These are phyloP conservation scores for Venturia effusa DNA, from an alignment of 2,329 filamentous ascomycete species.

Conservation along the genomic window DNA sequence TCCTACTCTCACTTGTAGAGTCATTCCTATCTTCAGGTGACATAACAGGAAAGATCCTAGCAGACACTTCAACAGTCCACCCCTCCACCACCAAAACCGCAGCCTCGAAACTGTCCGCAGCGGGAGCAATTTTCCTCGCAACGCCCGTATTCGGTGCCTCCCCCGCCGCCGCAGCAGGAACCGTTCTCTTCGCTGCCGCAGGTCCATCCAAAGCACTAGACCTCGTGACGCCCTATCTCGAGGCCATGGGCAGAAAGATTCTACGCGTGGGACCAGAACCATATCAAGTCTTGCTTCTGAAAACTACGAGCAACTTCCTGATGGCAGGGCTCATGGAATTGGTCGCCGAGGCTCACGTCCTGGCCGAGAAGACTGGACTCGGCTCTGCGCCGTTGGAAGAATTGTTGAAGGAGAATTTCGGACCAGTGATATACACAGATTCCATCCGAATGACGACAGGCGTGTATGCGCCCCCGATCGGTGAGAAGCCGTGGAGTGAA, in stretches of 20 bases:
- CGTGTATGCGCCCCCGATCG: slow-evolving; percentile 18
- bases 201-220: slow-evolving; percentile 28
- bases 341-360: slow-evolving; percentile 38
- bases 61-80: not conserved
- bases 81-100: slow-evolving; percentile 12
- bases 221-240: slow-evolving; percentile 28
- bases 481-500: slow-evolving; percentile 35
- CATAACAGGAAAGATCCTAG: slow-evolving; percentile 16
- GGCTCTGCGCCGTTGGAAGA: slow-evolving; percentile 31
- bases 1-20: slow-evolving; percentile 24
- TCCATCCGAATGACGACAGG: slow-evolving; percentile 20
- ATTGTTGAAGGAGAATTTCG: slow-evolving; percentile 28
- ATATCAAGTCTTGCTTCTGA: slow-evolving; percentile 35
- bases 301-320: slow-evolving; percentile 40
- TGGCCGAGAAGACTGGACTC: slow-evolving; percentile 37
- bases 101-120: slow-evolving; percentile 19
- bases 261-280: slow-evolving; percentile 35
- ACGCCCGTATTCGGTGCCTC: slow-evolving; percentile 42
- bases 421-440: slow-evolving; percentile 19
- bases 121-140: slow-evolving; percentile 30
- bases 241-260: slow-evolving; percentile 31
- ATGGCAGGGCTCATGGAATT: slow-evolving; percentile 40
- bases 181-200: slow-evolving; percentile 37
- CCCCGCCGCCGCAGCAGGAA: slow-evolving; percentile 35
- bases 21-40: slow-evolving; percentile 22